Evolutionary conservation across 352 stramenopile species (phyloP).

Genomic region (Peronospora destructor): DNA sequence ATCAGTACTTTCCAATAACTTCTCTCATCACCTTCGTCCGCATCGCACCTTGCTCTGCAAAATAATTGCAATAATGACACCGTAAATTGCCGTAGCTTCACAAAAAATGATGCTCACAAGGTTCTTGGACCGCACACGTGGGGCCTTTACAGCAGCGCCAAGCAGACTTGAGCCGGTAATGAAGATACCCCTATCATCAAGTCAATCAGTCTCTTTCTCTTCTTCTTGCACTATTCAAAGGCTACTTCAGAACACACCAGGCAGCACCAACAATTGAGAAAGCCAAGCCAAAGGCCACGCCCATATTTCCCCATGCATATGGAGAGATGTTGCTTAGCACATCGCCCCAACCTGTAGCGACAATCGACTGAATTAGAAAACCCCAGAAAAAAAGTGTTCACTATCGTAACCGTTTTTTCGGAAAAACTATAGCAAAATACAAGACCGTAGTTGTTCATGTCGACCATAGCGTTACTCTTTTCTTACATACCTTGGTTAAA

Average conservation of each 20-base stretch:
- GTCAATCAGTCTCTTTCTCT: constrained; percentile 1
- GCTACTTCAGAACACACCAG: constrained; percentile 51
- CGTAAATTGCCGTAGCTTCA: constrained; percentile 99
- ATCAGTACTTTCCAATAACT: constrained; percentile 3
- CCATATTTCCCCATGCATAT: constrained; percentile 97
- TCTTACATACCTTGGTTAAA: constrained; percentile 73
- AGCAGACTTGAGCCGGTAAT: constrained; percentile 94
- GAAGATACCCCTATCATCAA: constrained; percentile 77
- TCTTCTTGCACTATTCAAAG: background rate
- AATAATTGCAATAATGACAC: constrained; percentile 99
- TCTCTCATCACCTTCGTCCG: background rate
- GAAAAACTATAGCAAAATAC: constrained; percentile 1
- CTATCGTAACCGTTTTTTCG: constrained; percentile 6
- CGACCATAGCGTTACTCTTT: no score
- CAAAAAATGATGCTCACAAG: constrained; percentile 99
- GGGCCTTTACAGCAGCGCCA: constrained; percentile 96
- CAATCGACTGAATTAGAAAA: background rate
- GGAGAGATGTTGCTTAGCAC: constrained; percentile 98
- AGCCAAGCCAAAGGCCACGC: constrained; percentile 93
- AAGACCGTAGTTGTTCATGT: background rate
- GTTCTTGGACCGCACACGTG: constrained; percentile 98
- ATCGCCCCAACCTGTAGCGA: constrained; percentile 81
- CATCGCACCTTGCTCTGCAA: constrained; percentile 91
- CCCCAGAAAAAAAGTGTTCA: background rate
- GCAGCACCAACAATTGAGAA: constrained; percentile 96